Evolutionary conservation across 192 early-diverging fungal genomes (phyloP), one percentile per base, ranked within the genome.

Genomic region (Linnemannia zychae): DNA sequence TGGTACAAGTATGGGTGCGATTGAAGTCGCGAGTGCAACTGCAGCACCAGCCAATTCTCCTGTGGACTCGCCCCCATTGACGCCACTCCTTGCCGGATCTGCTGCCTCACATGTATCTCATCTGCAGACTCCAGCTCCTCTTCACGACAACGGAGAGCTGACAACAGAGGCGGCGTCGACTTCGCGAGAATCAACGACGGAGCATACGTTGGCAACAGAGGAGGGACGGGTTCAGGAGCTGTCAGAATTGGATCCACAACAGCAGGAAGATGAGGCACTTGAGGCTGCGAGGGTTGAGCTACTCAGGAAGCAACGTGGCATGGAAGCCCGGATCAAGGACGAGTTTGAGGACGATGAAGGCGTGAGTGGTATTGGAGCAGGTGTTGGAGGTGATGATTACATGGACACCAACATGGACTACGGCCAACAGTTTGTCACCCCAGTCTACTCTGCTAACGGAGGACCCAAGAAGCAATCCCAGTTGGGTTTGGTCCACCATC

Each of bases 381-480:
- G 47, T 20, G 72, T 22, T 34, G 81, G 77, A 12, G 57, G 18
- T 28, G 69, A 53, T 13, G 67, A 67, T 1, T 60, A 82, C 28
- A 76, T 82, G 80, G 79, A 81, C 38, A 48, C 53, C 3, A 81
- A 81, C 20, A 60, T 71, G 68, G 79, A 81, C 31, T 47, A 24
- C 46, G 74, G 71, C 44, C 73, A 44, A 9, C 79, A 65, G 22
- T 46, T 28, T 66, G 50, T 49, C 15, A 65, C 60, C 20, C 71
- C 78, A 1, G 4, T 60, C 7, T 77, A 70, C 24, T 72, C 65
- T 67, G 60, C 75, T 0, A 74, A 79, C 65, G 44, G 67, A 6
- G 40, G 31, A 7, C 15, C 24, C n/a, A 85, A 79, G 74, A 85
- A 85, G 69, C 83, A 85, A 31, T 79, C 78, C 2, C 83, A 85